Percentiles rank a stretch among this genome's conserved stretches.
Conservation (phyloP, 345 rosid genomes). For the Turritis glabra region DNA sequence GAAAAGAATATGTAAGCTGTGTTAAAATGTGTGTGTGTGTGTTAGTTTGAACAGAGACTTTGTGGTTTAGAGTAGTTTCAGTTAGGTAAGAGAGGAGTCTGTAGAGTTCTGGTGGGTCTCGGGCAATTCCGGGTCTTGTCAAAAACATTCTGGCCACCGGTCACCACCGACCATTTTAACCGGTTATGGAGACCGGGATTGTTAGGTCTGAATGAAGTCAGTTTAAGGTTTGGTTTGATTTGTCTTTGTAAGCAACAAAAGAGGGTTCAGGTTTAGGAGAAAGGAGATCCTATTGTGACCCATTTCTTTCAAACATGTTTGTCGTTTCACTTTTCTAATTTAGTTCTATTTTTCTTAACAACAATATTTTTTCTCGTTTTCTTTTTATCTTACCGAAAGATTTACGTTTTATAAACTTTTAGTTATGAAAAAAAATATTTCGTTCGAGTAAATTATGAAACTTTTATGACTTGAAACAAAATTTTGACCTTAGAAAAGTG, state of each 20-base stretch:
- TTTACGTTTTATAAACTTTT: not conserved
- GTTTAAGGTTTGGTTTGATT: conserved; percentile 40
- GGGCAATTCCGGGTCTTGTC: conserved; percentile 34
- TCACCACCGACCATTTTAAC: conserved; percentile 48
- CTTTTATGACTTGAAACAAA: no score
- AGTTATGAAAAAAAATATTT: no score
- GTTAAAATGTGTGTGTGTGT: conserved; percentile 27
- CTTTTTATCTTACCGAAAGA: not conserved
- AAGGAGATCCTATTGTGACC: conserved; percentile 45
- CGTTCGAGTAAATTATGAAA: not conserved
- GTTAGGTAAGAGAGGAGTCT: conserved; percentile 38
- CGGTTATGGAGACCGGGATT: conserved; percentile 37
- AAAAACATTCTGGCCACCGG: conserved; percentile 19
- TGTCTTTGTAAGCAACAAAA: conserved; percentile 22
- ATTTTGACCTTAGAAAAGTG: no score
- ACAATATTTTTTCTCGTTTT: not conserved
- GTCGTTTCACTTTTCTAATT: conserved; percentile 1
- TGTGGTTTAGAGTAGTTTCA: conserved; percentile 42
- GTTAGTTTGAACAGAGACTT: conserved; percentile 34
- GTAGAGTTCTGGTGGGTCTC: conserved; percentile 46
- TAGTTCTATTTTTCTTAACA: not conserved
- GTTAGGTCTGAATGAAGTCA: conserved; percentile 23
- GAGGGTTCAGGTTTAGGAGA: conserved; percentile 54
- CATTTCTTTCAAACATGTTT: not conserved
- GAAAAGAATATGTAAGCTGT: conserved; percentile 39